Base-by-base conservation (phyloP, 1,139 yeast genomes). In the Casaregolazyma suthepensis region DNA sequence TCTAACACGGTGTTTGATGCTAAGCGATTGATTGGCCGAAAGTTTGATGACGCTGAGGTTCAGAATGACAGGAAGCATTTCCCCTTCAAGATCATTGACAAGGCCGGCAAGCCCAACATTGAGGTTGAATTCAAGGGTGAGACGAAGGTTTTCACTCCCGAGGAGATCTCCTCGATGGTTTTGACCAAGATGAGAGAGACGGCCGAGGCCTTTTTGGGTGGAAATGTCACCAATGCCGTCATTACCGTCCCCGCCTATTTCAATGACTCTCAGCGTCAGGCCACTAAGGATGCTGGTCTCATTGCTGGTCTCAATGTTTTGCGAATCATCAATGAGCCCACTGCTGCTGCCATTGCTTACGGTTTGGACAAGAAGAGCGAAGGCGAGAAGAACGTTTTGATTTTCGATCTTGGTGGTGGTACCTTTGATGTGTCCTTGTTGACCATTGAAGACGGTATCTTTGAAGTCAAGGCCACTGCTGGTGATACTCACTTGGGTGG, bases 401-500 rank as follows among this genome's bases (percentile, higher is more conserved):
- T 90, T 72, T 89, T 89, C 81, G 96, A 89, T 78, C 84, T 89
- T 74, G 96, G 96, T 85, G 96, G 96, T 78, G 96, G 96, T 83
- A 90, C 97, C 75, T 90, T 90, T 79, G 97, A 90, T 87, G 97
- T 91, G 65, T 93, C 99, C 58, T 82, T 91, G 69, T 81, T 91
- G 75, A 87, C 89, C 81, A 89, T 93, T 74, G 95, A 94, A 74
- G 98, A 94, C 76, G 99, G 99, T 84, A 94, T 93, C 71, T 93
- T 91, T 86, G 91, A 95, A 73, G 99, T 93, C 73, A 91, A 91
- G 85, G 94, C 99, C 70, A 93, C 99, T 70, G 96, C 98, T 74
- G 99, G 99, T 89, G 97, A 93, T 81, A 93, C 99, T 71, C 99
- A 91, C 80, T 86, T 91, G 82, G 98, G 99, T 85, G 98, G 98